These are phyloP conservation scores for Clarireedia monteithiana DNA, from an alignment of 2,329 filamentous ascomycete species.

Conservation along the genomic window DNA sequence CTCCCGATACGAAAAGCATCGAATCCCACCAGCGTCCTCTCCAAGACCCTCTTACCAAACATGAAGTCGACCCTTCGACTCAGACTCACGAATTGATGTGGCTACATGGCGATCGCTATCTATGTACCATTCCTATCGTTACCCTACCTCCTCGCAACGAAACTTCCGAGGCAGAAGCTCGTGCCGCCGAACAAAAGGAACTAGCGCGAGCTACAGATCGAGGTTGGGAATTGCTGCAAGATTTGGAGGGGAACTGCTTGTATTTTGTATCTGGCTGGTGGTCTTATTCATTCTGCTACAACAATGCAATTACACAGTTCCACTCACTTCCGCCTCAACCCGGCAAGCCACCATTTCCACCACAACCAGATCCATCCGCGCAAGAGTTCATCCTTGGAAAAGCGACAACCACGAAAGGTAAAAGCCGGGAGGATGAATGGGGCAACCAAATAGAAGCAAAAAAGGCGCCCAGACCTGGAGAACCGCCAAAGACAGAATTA, in stretches of 20 bases:
- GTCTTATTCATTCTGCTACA: conserved; percentile 71
- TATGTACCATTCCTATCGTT: conserved; percentile 59
- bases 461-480: conserved; percentile 19
- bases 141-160: conserved; percentile 38
- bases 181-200: conserved; percentile 57
- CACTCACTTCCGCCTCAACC: conserved; percentile 57
- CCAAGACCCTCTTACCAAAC: conserved; percentile 1
- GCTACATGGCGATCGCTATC: conserved; percentile 48
- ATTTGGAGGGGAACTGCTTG: conserved; percentile 61
- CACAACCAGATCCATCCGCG: conserved; percentile 55
- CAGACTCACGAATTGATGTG: conserved; percentile 51
- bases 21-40: conserved; percentile 14
- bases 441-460: conserved; percentile 24
- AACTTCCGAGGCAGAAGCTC: conserved; percentile 40
- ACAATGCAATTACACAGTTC: conserved; percentile 63
- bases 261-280: conserved; percentile 69
- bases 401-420: conserved; percentile 32
- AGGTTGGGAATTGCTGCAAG: conserved; percentile 59
- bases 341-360: conserved; percentile 54
- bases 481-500: conserved; percentile 37
- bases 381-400: conserved; percentile 56
- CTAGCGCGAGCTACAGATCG: conserved; percentile 57
- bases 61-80: conserved; percentile 19
- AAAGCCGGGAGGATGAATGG: conserved; percentile 29
- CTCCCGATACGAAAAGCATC: conserved; percentile 20